Base-by-base conservation (phyloP, 2,329 filamentous ascomycete species). In the Bipolaris cookei region DNA sequence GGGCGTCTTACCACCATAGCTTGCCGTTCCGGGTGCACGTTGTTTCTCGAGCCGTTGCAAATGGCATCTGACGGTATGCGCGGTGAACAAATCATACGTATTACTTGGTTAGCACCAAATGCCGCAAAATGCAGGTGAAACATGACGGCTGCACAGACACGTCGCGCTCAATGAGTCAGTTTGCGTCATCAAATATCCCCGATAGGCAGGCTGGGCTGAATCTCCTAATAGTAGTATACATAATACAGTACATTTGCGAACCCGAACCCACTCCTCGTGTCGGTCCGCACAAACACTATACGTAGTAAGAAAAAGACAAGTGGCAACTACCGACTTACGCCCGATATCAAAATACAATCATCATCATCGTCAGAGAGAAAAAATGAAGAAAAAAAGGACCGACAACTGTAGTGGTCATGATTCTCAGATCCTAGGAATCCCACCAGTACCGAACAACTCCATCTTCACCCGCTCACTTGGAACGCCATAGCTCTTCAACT, bases 401-500 rank as follows among this genome's bases (percentile, higher is more conserved):
- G 45, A 46, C 35, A 20, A 28, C 11, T 25, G 16, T 20, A 39
- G 11, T 18, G 34, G 35, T 23, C 51, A 55, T 20, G 25, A 47
- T 13, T 30, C 52, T 53, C 62, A 75, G 30, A 68, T 64, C 42
- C 70, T 65, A 13, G 71, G 72, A 14, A 76, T 68, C 39, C 74
- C 74, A 11, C 75, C 75, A 14, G 74, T 77, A 6, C 76, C 75
- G 52, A 90, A 91, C 28, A 90, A 73, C 75, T 92, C 90, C 63
- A 90, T 81, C 67, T 87, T 83, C 52, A 90, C 82, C 63, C 85
- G 83, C 28, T 81, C 81, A n/a, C 76, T 74, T 1, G 79, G 74
- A 1, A 92, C 87, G 0, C 88, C 88, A 53, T 79, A 75, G 2
- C 67, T 77, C 64, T 81, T 76, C 54, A 92, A 77, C 63, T 78